Conservation (phyloP, 1,284 basidiomycete species). For the Cutaneotrichosporon cutaneum region DNA sequence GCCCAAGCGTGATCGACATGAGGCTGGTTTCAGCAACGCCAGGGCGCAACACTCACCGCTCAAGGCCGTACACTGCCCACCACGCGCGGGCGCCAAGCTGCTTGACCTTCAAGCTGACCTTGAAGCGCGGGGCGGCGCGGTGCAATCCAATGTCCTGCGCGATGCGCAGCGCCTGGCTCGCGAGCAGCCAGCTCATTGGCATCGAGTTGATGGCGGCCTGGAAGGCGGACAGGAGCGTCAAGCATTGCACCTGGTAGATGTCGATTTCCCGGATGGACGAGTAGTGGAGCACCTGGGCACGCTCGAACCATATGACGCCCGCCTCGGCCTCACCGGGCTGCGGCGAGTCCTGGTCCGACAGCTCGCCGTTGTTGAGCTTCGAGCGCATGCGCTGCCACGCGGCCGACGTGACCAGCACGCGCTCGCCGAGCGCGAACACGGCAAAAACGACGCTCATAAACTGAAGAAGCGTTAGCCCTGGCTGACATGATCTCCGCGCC, state of each 20-base stretch:
- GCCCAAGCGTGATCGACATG: conserved; percentile 79
- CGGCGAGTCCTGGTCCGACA: conserved; percentile 24
- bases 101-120: conserved; percentile 70
- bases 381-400: conserved; percentile 61
- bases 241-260: conserved; percentile 78
- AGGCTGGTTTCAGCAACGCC: conserved; percentile 57
- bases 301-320: conserved; percentile 48
- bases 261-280: conserved; percentile 78
- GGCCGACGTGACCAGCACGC: conserved; percentile 57
- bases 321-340: conserved; percentile 48
- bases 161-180: conserved; percentile 79
- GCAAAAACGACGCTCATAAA: conserved; percentile 83
- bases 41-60: conserved; percentile 47
- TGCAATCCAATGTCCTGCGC: conserved; percentile 86
- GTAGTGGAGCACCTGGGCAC: conserved; percentile 78
- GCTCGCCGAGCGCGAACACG: conserved; percentile 73
- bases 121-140: conserved; percentile 72
- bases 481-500: neutral
- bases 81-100: conserved; percentile 83
- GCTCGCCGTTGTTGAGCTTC: conserved; percentile 54
- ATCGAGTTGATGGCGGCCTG: conserved; percentile 84
- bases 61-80: conserved; percentile 85
- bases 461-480: conserved; percentile 60
- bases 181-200: conserved; percentile 83
- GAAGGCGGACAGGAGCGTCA: conserved; percentile 81